Evolutionary conservation across 2,329 filamentous ascomycete species (phyloP), one percentile per base, ranked within the genome.

Genomic region (Trichoderma koningii): DNA sequence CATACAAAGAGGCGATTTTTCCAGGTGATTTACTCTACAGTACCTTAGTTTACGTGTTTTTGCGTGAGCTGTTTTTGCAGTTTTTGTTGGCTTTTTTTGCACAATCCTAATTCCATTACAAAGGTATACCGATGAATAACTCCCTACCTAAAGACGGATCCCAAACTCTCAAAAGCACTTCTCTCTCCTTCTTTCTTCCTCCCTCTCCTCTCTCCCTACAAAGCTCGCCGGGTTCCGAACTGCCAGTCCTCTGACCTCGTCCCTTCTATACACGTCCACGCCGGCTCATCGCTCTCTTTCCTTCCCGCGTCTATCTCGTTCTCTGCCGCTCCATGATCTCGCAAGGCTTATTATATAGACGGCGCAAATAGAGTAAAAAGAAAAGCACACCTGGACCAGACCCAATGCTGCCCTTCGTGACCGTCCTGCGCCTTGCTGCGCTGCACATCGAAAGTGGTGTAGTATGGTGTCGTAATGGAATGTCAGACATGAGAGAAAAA

Each of bases 341-440:
- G 63, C 60, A 68, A 69, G 57, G 66, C 59, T 71, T 71, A 74
- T 68, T 66, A 69, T 66, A 69, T 64, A 66, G 47, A 67, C 64
- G 67, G 42, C 48, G 59, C 56, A 63, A 67, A 66, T 66, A 66
- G 56, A 64, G 63, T 61, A 68, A 68, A 69, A 74, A 62, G 71
- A 62, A 69, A 71, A 70, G 69, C 70, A 66, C 72, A 69, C 65
- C 65, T 66, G 67, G 71, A 74, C 71, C 73, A 74, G 68, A 77
- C 73, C 74, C 74, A 77, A 78, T 76, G 76, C 74, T 63, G 65
- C 65, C 75, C 73, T 73, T 69, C 71, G 74, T 75, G 70, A 72
- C 74, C 75, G 72, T 71, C 72, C 67, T 75, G 75, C 76, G 76
- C 76, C 74, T 71, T 76, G 73, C 73, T 75, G 76, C 74, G 76